Base-by-base conservation (phyloP, 495 filamentous ascomycete genomes). In the Penicillium canariense region DNA sequence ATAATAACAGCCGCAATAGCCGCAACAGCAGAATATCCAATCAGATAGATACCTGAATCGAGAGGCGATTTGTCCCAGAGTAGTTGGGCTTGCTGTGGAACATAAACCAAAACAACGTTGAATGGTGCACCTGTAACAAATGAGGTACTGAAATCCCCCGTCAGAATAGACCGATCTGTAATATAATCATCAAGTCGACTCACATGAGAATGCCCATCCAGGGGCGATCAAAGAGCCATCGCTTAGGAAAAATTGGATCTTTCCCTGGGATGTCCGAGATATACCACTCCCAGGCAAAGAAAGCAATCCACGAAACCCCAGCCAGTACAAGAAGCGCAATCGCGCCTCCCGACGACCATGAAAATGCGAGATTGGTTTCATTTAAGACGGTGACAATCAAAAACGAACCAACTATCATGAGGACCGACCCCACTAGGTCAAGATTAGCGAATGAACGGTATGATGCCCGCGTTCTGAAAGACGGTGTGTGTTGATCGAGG, bases 11-110 rank as follows among this genome's bases (percentile, higher is more conserved):
- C 80, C 5, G 80, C 80, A 18, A 83, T 61, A 3, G 82, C 61
- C 2, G 67, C 65, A 46, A 79, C 28, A 61, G 80, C 39, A 63
- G 67, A 18, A 68, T 78, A 75, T 2, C 82, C 82, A 4, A 87
- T 71, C 25, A 90, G 66, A 27, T 83, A 73, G 14, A 86, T 63
- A 14, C 84, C 86, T 0, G 85, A 61, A n/a, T 58, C 57, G 10
- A 72, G 55, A 18, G 73, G 64, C n/a, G 73, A 73, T 42, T 63
- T 54, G 8, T 63, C 68, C 44, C 82, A 75, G 14, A 85, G 76
- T 23, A 84, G 70, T 51, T 86, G 82, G 28, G 85, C 81, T 39
- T 81, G 77, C 52, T 85, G 77, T 4, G 85, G 83, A 7, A 88
- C 69, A 43, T 81, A 77, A 32, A 86, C 76, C 4, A 85, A 69